A percentile compares a stretch with the other conserved stretches of the same genome.
phyloP scores from a whole-genome alignment of 768 basidiomycete species.

The Gymnopilus dilepis region DNA sequence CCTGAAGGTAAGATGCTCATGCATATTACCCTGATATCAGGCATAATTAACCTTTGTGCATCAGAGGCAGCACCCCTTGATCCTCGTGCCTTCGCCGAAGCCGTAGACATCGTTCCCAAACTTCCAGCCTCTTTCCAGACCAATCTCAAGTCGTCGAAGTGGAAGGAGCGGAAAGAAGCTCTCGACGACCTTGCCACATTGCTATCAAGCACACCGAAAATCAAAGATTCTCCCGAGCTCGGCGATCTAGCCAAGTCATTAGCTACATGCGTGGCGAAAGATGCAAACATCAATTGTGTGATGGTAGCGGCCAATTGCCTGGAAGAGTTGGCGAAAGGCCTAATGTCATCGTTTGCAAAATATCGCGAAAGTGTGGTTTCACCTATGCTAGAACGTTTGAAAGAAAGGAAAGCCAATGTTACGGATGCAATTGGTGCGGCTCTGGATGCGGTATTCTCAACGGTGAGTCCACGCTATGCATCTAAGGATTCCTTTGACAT shows the following conservation, averaged over 20 bases:
- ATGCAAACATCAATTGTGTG: constrained; percentile 96
- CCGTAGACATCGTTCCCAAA: constrained; percentile 76
- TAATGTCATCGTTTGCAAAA: constrained; percentile 75
- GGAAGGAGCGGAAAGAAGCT: constrained; percentile 96
- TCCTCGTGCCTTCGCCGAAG: constrained; percentile 80
- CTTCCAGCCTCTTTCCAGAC: constrained; percentile 78
- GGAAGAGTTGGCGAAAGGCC: constrained; percentile 84
- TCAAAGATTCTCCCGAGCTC: constrained; percentile 82
- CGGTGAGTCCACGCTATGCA: constrained; percentile 55
- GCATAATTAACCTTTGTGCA: constrained; percentile 8
- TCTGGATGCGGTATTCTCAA: constrained; percentile 85
- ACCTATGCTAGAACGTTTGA: constrained; percentile 85
- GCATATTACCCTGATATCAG: constrained; percentile 16
- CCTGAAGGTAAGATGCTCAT: constrained; percentile 47
- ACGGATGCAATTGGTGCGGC: constrained; percentile 88
- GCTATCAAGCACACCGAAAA: constrained; percentile 70
- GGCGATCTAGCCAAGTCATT: constrained; percentile 78
- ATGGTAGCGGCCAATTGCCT: constrained; percentile 85
- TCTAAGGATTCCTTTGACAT: constrained; percentile 14
- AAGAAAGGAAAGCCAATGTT: constrained; percentile 92
- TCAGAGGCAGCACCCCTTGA: constrained; percentile 66
- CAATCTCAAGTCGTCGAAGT: constrained; percentile 86
- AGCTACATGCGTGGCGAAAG: constrained; percentile 80
- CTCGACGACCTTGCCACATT: constrained; percentile 82
- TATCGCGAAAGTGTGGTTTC: constrained; percentile 75